phyloP scores from a whole-genome alignment of 2,329 filamentous ascomycete species.

The Fusarium anthophilum region DNA sequence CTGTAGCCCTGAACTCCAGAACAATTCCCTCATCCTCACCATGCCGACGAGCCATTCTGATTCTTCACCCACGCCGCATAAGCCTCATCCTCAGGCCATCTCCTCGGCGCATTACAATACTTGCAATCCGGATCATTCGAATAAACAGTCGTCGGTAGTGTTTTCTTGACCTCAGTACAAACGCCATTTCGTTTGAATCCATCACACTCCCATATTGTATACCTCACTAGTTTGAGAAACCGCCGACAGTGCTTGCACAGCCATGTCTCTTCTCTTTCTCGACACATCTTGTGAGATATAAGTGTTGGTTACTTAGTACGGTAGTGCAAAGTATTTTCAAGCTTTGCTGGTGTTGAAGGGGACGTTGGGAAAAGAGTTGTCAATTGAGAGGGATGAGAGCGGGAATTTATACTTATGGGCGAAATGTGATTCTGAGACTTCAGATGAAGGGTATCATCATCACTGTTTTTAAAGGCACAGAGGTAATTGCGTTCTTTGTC shows the following conservation, averaged over 20 bases:
- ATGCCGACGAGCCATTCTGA: not conserved
- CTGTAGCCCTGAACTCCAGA: too few species aligned
- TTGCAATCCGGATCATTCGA: not conserved
- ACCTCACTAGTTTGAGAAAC: not conserved
- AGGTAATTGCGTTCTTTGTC: not conserved
- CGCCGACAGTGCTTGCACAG: not conserved
- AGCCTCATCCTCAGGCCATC: not conserved
- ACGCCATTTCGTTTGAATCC: not conserved
- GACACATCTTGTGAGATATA: not conserved
- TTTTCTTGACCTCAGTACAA: not conserved
- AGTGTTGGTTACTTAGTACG: not conserved
- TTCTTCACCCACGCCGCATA: not conserved
- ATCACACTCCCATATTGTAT: not conserved
- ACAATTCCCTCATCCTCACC: not conserved
- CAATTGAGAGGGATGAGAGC: not conserved
- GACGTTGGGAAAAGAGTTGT: rapidly evolving
- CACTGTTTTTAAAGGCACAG: not conserved
- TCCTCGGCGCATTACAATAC: not conserved
- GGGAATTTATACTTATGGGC: not conserved
- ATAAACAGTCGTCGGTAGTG: not conserved
- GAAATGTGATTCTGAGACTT: not conserved
- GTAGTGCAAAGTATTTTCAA: rapidly evolving
- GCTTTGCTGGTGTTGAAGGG: not conserved
- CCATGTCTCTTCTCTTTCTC: not conserved
- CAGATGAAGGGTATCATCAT: rapidly evolving